phyloP scores from a whole-genome alignment of 768 basidiomycete genomes.

The Lentinula edodes region DNA sequence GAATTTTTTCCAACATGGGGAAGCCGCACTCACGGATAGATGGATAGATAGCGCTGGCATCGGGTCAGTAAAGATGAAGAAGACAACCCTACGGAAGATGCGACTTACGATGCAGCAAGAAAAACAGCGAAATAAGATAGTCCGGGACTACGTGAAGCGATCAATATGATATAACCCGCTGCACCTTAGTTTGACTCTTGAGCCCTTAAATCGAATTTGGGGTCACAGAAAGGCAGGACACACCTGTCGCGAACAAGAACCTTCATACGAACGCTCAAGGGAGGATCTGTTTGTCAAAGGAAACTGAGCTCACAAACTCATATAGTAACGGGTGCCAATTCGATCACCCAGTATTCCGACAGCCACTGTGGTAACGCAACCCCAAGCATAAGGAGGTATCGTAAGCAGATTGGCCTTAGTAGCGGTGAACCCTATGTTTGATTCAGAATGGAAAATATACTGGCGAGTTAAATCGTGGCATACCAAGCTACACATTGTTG shows the following conservation, averaged over 20 bases:
- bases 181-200: conserved; percentile 25
- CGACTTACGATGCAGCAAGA: conserved; percentile 60
- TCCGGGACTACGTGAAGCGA: conserved; percentile 50
- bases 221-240: neutral
- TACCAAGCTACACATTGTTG: neutral
- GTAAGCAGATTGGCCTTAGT: conserved; percentile 70
- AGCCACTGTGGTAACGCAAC: conserved; percentile 57
- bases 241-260: conserved; percentile 9
- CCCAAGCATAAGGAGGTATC: conserved; percentile 72
- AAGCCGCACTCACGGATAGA: conserved; percentile 36
- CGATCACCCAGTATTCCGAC: conserved; percentile 63
- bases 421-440: conserved; percentile 47
- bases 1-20: too few species aligned
- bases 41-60: conserved; percentile 41
- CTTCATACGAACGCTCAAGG: neutral
- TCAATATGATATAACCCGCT: conserved; percentile 63
- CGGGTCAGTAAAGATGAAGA: neutral
- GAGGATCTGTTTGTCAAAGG: neutral
- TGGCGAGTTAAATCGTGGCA: neutral
- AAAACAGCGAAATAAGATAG: conserved; percentile 72
- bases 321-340: conserved; percentile 46
- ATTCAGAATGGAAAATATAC: neutral
- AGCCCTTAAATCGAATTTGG: neutral
- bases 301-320: conserved; percentile 49
- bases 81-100: neutral